Evolutionary conservation across 345 rosid genomes (phyloP).

Genomic region (Hibiscus tridactylites): DNA sequence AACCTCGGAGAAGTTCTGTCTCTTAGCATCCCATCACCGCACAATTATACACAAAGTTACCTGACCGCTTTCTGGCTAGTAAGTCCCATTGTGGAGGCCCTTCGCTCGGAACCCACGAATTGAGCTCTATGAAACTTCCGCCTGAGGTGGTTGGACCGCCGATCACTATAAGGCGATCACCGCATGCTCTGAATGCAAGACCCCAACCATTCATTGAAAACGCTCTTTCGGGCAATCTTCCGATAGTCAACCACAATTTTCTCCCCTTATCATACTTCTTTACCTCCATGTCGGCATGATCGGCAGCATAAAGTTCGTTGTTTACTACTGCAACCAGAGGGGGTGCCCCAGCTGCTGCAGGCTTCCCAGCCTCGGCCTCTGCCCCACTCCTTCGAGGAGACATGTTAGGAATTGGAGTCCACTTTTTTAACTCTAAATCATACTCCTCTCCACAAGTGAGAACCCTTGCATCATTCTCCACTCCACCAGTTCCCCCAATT

Average conservation of each 20-base stretch:
- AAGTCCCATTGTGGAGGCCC: conserved; percentile 75
- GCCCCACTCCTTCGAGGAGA: conserved; percentile 52
- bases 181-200: conserved; percentile 87
- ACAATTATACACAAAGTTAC: conserved; percentile 88
- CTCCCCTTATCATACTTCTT: conserved; percentile 60
- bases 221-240: conserved; percentile 75
- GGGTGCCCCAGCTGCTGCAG: conserved; percentile 76
- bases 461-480: conserved; percentile 26
- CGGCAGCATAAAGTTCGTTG: conserved; percentile 76
- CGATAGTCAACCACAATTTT: conserved; percentile 53
- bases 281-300: conserved; percentile 75
- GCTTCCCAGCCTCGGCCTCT: conserved; percentile 27
- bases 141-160: conserved; percentile 71
- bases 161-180: conserved; percentile 71
- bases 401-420: conserved; percentile 80
- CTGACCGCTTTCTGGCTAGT: conserved; percentile 66
- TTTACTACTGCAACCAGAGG: conserved; percentile 87
- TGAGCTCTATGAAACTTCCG: conserved; percentile 76
- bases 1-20: not conserved
- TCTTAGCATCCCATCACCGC: conserved; percentile 90
- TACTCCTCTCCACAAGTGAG: conserved; percentile 83
- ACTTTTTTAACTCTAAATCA: conserved; percentile 55
- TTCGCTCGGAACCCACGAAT: conserved; percentile 71
- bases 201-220: conserved; percentile 96
- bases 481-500: conserved; percentile 71